Percentiles rank a stretch among this genome's conserved stretches.
Conservation (phyloP, 2,329 filamentous ascomycete genomes). For the Phyllosticta citrichinensis region DNA sequence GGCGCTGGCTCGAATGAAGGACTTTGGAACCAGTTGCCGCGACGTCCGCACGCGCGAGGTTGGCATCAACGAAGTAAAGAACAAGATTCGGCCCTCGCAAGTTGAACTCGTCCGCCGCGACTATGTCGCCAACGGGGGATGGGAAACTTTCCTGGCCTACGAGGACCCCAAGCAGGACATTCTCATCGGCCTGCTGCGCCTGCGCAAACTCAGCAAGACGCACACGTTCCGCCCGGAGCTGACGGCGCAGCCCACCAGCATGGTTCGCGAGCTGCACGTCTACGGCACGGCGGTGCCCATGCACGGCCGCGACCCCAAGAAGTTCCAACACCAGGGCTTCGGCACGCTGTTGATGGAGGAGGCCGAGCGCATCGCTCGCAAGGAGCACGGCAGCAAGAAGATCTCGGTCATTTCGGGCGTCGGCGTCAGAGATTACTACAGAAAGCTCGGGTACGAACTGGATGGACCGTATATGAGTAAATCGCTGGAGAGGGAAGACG, state of each 20-base stretch:
- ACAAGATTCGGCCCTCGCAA: slow-evolving; percentile 94
- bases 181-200: slow-evolving; percentile 75
- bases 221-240: slow-evolving; percentile 91
- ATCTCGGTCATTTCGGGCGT: slow-evolving; percentile 98
- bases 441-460: slow-evolving; percentile 69
- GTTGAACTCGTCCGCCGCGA: slow-evolving; percentile 91
- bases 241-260: slow-evolving; percentile 72
- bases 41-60: slow-evolving; percentile 95
- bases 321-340: slow-evolving; percentile 97
- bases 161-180: slow-evolving; percentile 99
- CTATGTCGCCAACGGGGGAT: slow-evolving; percentile 90
- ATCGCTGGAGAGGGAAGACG: slow-evolving; percentile 16
- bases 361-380: slow-evolving; percentile 84
- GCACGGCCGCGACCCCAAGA: slow-evolving; percentile 85
- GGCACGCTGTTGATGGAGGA: slow-evolving; percentile 96
- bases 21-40: slow-evolving; percentile 93
- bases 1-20: slow-evolving; percentile 94
- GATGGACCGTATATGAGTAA: slow-evolving; percentile 55
- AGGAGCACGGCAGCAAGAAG: slow-evolving; percentile 90
- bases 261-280: slow-evolving; percentile 91
- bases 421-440: slow-evolving; percentile 90
- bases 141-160: slow-evolving; percentile 97
- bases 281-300: slow-evolving; percentile 97
- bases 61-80: slow-evolving; percentile 97
- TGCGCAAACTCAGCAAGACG: slow-evolving; percentile 82